Percentiles rank a stretch among this genome's conserved stretches.
phyloP scores from a whole-genome alignment of 768 basidiomycete genomes.

The Leccinum sublutescens region DNA sequence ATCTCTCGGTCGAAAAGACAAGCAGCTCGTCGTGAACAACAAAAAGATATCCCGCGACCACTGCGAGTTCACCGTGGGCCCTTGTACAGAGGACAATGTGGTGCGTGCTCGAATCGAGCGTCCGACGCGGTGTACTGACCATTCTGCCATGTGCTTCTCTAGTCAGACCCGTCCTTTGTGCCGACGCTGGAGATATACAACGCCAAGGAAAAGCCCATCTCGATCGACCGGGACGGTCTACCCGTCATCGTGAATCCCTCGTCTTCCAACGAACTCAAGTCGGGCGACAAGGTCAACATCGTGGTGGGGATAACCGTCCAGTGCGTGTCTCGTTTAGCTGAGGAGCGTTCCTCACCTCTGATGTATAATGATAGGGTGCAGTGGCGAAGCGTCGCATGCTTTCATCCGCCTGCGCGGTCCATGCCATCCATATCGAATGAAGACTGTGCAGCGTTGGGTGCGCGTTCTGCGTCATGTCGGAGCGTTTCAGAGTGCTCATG shows the following conservation, averaged over 20 bases:
- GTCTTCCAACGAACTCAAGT: constrained; percentile 43
- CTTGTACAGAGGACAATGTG: constrained; percentile 49
- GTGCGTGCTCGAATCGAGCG: constrained; percentile 39
- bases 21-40: constrained; percentile 49
- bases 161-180: constrained; percentile 50
- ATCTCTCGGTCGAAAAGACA: constrained; percentile 55
- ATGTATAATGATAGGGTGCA: constrained; percentile 37
- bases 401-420: constrained; percentile 37
- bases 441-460: constrained; percentile 55
- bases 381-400: constrained; percentile 54
- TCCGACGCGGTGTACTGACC: neutral
- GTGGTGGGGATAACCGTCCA: constrained; percentile 40
- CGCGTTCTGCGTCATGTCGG: constrained; percentile 17
- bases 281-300: constrained; percentile 54
- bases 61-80: constrained; percentile 54
- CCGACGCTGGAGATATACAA: constrained; percentile 52
- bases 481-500: neutral
- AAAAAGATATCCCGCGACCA: constrained; percentile 67
- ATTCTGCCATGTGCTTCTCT: neutral
- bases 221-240: constrained; percentile 38
- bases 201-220: constrained; percentile 46
- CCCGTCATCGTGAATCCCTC: constrained; percentile 36
- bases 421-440: constrained; percentile 38
- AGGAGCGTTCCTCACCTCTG: neutral
- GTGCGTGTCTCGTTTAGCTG: constrained; percentile 37